phyloP scores from a whole-genome alignment of 1,284 basidiomycete genomes.

The Peniophora sp. region DNA sequence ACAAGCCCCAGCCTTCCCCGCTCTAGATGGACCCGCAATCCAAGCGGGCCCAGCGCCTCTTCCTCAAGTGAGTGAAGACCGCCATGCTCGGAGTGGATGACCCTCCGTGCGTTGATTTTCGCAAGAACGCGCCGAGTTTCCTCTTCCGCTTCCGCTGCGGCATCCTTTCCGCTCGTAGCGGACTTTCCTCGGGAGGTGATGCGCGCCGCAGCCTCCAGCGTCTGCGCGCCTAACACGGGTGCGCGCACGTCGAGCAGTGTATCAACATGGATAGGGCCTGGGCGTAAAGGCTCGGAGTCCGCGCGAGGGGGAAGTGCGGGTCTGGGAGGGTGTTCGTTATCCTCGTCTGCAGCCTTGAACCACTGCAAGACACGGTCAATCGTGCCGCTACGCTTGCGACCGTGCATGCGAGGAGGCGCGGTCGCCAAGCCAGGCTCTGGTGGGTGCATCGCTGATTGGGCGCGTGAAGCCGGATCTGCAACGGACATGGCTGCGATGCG shows the following conservation, averaged over 20 bases:
- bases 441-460: neutral
- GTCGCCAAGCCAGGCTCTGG: constrained; percentile 4
- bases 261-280: neutral
- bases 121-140: constrained; percentile 28
- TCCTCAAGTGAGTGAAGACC: constrained; percentile 28
- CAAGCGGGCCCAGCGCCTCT: constrained; percentile 21
- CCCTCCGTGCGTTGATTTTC: constrained; percentile 30
- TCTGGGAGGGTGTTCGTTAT: neutral
- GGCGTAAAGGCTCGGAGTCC: neutral
- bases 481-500: constrained; percentile 13
- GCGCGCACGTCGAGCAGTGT: constrained; percentile 1
- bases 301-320: too few relatives aligned
- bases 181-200: too few relatives aligned
- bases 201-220: neutral
- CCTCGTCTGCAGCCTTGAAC: neutral
- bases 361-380: neutral
- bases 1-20: constrained; percentile 24
- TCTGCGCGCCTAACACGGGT: constrained; percentile 3
- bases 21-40: constrained; percentile 21
- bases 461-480: neutral
- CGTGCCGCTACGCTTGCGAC: neutral
- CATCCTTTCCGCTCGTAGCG: constrained; percentile 4
- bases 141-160: constrained; percentile 11
- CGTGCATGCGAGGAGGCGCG: neutral
- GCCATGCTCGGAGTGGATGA: constrained; percentile 30